phyloP scores from a whole-genome alignment of 768 basidiomycete genomes.

The Rubroboletus pulcherrimus region DNA sequence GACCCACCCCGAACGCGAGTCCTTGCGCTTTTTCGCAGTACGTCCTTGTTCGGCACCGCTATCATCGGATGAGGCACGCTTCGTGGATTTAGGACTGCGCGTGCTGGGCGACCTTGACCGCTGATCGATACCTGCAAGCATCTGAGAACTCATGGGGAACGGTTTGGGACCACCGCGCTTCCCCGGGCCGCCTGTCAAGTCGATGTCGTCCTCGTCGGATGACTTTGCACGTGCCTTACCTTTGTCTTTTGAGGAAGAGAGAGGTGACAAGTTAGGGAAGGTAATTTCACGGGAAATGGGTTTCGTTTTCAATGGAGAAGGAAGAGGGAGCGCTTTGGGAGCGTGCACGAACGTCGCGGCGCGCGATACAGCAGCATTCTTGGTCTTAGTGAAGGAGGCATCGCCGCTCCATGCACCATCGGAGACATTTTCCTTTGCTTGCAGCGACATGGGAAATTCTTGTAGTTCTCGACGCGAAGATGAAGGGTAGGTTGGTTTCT shows the following conservation, averaged over 20 bases:
- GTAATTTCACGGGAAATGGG: conserved; percentile 6
- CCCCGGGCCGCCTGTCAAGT: not conserved
- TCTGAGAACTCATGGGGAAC: conserved; percentile 49
- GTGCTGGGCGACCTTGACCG: conserved; percentile 23
- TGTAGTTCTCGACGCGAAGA: conserved; percentile 13
- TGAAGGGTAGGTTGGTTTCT: conserved; percentile 9
- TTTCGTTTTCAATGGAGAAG: conserved; percentile 19
- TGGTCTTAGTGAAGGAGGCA: conserved; percentile 4
- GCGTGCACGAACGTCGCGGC: not conserved
- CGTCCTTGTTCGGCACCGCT: conserved; percentile 28
- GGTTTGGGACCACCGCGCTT: conserved; percentile 24
- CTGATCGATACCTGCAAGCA: conserved; percentile 37
- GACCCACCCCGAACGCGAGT: conserved; percentile 15
- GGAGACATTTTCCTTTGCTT: conserved; percentile 22
- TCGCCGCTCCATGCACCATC: conserved; percentile 12
- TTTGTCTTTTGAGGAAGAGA: conserved; percentile 15
- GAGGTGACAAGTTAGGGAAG: conserved; percentile 28
- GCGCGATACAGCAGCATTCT: conserved; percentile 14
- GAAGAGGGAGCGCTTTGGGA: conserved; percentile 14
- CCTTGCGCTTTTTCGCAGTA: conserved; percentile 34
- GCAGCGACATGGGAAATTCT: conserved; percentile 23
- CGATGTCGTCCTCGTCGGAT: not conserved
- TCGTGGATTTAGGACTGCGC: conserved; percentile 12
- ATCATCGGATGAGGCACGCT: conserved; percentile 34
- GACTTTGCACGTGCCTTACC: conserved; percentile 11